A percentile compares a stretch with the other conserved stretches of the same genome.
phyloP scores from a whole-genome alignment of 1,284 basidiomycete genomes.

The Heterobasidion annosum region DNA sequence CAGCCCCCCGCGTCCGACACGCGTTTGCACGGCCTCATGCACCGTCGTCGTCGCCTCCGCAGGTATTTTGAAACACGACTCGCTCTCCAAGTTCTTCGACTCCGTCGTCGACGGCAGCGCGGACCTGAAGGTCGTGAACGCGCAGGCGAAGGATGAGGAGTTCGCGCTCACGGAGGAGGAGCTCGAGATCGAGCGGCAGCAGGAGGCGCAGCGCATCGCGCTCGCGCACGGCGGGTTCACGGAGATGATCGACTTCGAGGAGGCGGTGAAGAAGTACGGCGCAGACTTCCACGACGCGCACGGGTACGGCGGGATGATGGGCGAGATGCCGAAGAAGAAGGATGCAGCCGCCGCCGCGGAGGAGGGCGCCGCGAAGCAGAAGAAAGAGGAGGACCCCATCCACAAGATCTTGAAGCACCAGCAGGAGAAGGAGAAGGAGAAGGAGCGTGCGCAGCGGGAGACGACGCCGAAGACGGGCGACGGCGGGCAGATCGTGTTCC shows the following conservation, averaged over 20 bases:
- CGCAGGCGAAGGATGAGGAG: conserved; percentile 25
- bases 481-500: conserved; percentile 18
- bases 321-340: conserved; percentile 18
- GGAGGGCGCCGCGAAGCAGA: conserved; percentile 4
- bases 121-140: conserved; percentile 35
- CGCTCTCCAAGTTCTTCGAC: conserved; percentile 60
- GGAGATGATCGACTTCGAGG: conserved; percentile 43
- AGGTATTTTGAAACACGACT: conserved; percentile 60
- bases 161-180: conserved; percentile 32
- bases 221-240: conserved; percentile 41
- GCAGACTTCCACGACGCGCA: conserved; percentile 33
- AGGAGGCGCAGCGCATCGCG: conserved; percentile 43
- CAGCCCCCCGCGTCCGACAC: background rate
- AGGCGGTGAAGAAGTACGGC: conserved; percentile 33
- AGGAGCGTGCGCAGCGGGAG: conserved; percentile 13
- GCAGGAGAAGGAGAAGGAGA: conserved; percentile 17
- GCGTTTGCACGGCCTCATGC: background rate
- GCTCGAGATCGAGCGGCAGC: conserved; percentile 38
- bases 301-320: conserved; percentile 37
- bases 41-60: background rate
- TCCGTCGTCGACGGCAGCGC: conserved; percentile 57
- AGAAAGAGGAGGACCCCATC: conserved; percentile 19
- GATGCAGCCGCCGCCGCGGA: conserved; percentile 4
- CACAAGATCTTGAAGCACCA: conserved; percentile 19
- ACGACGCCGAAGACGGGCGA: conserved; percentile 23